A percentile compares a stretch with the other conserved stretches of the same genome.
Conservation (phyloP, 2,329 filamentous ascomycete species). For the Apiospora kogelbergensis region DNA sequence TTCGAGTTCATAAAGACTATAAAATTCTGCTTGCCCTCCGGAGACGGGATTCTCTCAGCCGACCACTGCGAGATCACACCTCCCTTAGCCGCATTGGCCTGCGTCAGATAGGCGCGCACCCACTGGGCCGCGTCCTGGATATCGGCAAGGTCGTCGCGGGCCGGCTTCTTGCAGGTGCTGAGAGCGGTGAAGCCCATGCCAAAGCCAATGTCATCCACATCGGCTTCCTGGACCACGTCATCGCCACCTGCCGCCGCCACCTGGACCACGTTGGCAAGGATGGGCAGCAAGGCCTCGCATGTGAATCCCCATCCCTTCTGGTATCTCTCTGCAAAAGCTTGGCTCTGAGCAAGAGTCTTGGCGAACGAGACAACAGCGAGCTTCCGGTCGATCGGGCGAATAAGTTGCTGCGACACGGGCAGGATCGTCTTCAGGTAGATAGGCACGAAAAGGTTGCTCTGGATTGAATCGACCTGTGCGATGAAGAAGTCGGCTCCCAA, state of each 20-base stretch:
- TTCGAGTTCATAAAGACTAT: conserved; percentile 44
- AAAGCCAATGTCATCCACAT: conserved; percentile 93
- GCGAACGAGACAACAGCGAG: conserved; percentile 90
- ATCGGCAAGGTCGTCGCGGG: conserved; percentile 82
- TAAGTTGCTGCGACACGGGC: conserved; percentile 83
- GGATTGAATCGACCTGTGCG: conserved; percentile 76
- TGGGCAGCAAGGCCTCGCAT: conserved; percentile 82
- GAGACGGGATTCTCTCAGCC: conserved; percentile 58
- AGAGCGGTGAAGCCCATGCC: conserved; percentile 92
- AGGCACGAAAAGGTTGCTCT: conserved; percentile 75
- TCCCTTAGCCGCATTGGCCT: conserved; percentile 71
- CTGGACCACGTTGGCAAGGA: conserved; percentile 82
- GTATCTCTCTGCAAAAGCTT: conserved; percentile 78
- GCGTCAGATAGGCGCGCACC: conserved; percentile 77
- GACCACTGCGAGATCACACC: conserved; percentile 73
- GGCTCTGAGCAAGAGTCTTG: conserved; percentile 84
- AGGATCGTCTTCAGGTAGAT: conserved; percentile 88
- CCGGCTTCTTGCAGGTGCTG: conserved; percentile 79
- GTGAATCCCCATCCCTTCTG: conserved; percentile 90
- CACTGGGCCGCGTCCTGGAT: conserved; percentile 80
- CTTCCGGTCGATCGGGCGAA: conserved; percentile 87
- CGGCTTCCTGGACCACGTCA: conserved; percentile 80
- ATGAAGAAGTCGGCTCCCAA: conserved; percentile 93
- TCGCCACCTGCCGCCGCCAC: conserved; percentile 65
- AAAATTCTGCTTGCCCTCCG: conserved; percentile 57